Evolutionary conservation across 495 filamentous ascomycete genomes (phyloP).

Genomic region (Lindgomyces ingoldianus): DNA sequence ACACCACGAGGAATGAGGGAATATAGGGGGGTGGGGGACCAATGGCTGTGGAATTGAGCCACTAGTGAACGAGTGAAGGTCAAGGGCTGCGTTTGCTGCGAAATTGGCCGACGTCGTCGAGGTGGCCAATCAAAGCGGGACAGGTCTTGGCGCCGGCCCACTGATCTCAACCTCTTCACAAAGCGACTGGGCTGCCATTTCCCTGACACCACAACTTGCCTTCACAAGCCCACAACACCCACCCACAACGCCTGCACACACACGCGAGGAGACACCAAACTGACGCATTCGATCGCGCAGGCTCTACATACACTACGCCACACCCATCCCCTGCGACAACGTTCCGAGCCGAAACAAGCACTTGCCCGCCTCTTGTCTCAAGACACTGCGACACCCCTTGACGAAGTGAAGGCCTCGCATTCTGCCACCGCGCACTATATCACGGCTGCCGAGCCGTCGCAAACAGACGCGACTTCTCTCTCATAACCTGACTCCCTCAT

Average conservation of each 20-base stretch:
- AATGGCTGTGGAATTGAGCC: no score
- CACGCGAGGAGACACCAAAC: not conserved
- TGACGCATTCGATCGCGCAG: not conserved
- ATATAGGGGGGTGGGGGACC: not conserved
- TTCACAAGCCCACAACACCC: not conserved
- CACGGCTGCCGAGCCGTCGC: not conserved
- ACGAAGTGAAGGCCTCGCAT: not conserved
- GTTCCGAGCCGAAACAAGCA: constrained; percentile 7
- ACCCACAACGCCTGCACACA: not conserved
- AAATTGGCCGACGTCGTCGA: constrained; percentile 7
- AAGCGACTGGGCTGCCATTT: constrained; percentile 15
- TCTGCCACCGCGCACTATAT: not conserved
- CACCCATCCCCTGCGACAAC: not conserved
- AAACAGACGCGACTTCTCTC: not conserved
- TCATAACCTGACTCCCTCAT: not conserved
- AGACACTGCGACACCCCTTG: not conserved
- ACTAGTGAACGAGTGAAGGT: not conserved
- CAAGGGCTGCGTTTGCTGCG: not conserved
- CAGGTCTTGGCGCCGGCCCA: not conserved
- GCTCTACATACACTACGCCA: not conserved
- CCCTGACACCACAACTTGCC: constrained; percentile 10
- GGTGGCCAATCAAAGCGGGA: constrained; percentile 19
- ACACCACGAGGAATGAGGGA: not conserved
- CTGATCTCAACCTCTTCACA: constrained; percentile 15
- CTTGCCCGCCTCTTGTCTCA: constrained; percentile 15